These are phyloP conservation scores for Moesziomyces antarcticus DNA, from an alignment of 1,284 basidiomycete genomes.

Conservation along the genomic window DNA sequence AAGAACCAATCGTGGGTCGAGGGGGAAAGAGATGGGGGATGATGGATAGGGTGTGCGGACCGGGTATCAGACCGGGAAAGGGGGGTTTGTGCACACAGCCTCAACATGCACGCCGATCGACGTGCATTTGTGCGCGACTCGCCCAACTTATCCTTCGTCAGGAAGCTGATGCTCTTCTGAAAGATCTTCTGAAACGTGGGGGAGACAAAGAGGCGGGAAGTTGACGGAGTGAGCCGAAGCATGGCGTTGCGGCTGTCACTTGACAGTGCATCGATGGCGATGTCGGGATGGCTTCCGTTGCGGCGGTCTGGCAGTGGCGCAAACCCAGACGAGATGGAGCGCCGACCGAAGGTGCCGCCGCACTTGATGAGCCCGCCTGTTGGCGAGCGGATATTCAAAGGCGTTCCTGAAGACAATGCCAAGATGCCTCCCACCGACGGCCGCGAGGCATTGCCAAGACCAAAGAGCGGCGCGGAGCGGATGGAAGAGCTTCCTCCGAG, in stretches of 20 bases:
- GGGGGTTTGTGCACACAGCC: too few relatives aligned
- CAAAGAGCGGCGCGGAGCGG: conserved; percentile 10
- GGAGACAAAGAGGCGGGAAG: not conserved
- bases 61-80: conserved; percentile 30
- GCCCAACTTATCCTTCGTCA: too few relatives aligned
- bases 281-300: too few relatives aligned
- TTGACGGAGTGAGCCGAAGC: not conserved
- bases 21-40: not conserved
- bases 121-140: too few relatives aligned
- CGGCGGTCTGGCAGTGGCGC: not conserved
- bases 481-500: conserved; percentile 30
- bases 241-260: conserved; percentile 3
- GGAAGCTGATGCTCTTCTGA: too few relatives aligned
- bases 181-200: conserved; percentile 21
- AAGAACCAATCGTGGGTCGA: not conserved
- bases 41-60: not conserved
- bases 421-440: conserved; percentile 9
- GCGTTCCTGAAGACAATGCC: too few relatives aligned
- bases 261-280: conserved; percentile 4
- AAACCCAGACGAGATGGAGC: not conserved
- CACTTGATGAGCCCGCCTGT: not conserved
- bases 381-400: too few relatives aligned
- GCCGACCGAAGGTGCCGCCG: conserved; percentile 10
- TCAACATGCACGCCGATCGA: too few relatives aligned
- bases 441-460: conserved; percentile 22